phyloP scores from a whole-genome alignment of 768 basidiomycete species.

The Kwoniella dendrophila region DNA sequence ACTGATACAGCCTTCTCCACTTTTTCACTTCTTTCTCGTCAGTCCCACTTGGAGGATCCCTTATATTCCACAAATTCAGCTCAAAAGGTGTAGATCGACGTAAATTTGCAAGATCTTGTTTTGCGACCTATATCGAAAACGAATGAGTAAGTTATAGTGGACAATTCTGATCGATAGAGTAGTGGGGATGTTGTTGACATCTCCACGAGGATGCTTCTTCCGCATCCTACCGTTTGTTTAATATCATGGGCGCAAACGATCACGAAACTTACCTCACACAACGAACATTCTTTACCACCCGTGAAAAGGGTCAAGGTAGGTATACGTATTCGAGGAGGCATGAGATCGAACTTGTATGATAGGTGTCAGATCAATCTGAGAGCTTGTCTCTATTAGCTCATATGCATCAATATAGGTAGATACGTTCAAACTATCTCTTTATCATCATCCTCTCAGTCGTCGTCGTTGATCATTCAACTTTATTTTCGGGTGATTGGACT shows the following conservation, averaged over 20 bases:
- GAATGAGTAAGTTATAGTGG: not conserved
- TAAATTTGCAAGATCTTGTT: constrained; percentile 44
- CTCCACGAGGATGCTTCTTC: no score
- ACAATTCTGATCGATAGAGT: not conserved
- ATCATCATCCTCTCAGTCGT: no score
- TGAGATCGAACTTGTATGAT: no score
- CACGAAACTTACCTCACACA: constrained; percentile 51
- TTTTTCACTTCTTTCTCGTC: constrained; percentile 45
- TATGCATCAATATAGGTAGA: not conserved
- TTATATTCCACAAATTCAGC: constrained; percentile 49
- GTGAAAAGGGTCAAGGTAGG: constrained; percentile 52
- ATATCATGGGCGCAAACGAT: not conserved
- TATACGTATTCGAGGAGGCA: constrained; percentile 42
- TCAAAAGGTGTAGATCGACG: constrained; percentile 47
- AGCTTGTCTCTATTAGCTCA: no score
- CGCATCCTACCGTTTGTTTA: no score
- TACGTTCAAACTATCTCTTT: no score
- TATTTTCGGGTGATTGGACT: no score
- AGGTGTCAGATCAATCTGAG: no score
- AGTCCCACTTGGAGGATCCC: constrained; percentile 42
- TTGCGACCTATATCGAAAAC: constrained; percentile 38
- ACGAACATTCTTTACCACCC: constrained; percentile 54
- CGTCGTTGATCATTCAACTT: no score
- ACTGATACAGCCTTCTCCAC: constrained; percentile 51
- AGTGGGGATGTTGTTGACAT: no score